phyloP scores from a whole-genome alignment of 805 yeast species.

The Candida jianshihensis region DNA sequence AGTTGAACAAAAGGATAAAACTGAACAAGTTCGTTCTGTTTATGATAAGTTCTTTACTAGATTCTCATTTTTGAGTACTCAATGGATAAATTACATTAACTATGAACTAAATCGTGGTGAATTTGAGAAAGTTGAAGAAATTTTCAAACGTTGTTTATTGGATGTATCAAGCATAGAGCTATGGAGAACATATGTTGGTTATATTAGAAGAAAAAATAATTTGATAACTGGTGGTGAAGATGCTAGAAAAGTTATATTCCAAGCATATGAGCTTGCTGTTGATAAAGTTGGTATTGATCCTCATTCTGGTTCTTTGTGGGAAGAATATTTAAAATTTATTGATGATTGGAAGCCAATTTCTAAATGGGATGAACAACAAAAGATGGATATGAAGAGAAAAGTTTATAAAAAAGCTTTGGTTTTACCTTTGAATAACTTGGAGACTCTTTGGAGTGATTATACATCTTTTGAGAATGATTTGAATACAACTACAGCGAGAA shows the following conservation, averaged over 20 bases:
- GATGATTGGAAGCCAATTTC: constrained; percentile 72
- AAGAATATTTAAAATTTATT: constrained; percentile 73
- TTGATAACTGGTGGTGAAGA: constrained; percentile 77
- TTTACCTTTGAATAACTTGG: constrained; percentile 74
- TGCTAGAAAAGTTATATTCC: constrained; percentile 64
- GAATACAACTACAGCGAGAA: constrained; percentile 72
- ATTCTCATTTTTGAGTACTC: constrained; percentile 61
- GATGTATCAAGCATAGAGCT: constrained; percentile 56
- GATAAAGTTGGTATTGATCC: constrained; percentile 75
- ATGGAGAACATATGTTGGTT: constrained; percentile 72
- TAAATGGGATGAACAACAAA: constrained; percentile 81
- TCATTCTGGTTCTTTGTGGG: constrained; percentile 67
- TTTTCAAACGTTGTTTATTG: constrained; percentile 60
- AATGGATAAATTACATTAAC: constrained; percentile 72
- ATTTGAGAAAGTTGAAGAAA: constrained; percentile 53
- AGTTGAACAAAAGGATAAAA: constrained; percentile 45
- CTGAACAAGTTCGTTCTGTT: constrained; percentile 48
- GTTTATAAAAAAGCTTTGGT: constrained; percentile 61
- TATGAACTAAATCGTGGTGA: constrained; percentile 61
- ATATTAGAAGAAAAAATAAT: constrained; percentile 62
- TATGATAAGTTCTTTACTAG: constrained; percentile 54
- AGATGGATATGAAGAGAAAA: constrained; percentile 67
- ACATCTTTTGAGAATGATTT: constrained; percentile 77
- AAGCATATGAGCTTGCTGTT: constrained; percentile 80
- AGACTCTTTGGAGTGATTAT: constrained; percentile 74